These are phyloP conservation scores for Blastocladiella emersonii DNA, from an alignment of 371 early-diverging fungal species.

Conservation along the genomic window DNA sequence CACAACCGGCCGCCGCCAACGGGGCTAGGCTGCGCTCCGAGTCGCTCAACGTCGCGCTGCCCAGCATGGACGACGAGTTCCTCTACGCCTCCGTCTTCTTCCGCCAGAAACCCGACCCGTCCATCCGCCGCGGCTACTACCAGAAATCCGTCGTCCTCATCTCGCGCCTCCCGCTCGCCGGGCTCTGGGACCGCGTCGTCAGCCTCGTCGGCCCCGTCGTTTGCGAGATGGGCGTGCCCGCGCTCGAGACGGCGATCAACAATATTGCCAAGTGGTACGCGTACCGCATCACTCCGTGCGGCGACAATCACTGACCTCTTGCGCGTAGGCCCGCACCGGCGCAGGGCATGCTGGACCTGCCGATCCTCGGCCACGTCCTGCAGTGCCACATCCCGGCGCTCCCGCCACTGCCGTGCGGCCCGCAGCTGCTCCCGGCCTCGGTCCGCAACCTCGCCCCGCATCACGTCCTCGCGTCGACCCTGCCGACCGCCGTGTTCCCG, in stretches of 20 bases:
- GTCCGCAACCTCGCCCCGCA: background rate
- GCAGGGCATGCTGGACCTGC: conserved; percentile 44
- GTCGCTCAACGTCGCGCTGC: background rate
- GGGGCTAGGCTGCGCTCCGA: background rate
- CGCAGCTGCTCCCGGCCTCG: conserved; percentile 62
- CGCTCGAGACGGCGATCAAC: conserved; percentile 58
- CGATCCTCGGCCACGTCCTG: conserved; percentile 50
- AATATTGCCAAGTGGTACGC: conserved; percentile 63
- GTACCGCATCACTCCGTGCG: background rate
- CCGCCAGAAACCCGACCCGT: conserved; percentile 72
- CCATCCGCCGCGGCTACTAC: conserved; percentile 78
- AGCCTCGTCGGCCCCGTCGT: conserved; percentile 51
- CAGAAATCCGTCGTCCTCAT: conserved; percentile 78
- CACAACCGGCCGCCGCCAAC: background rate
- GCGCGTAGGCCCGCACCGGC: conserved; percentile 27
- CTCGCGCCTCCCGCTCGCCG: conserved; percentile 76
- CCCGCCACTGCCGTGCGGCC: conserved; percentile 56
- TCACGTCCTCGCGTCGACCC: conserved; percentile 15
- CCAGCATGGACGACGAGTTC: conserved; percentile 42
- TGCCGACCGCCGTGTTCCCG: conserved; percentile 48
- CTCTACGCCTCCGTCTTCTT: conserved; percentile 89
- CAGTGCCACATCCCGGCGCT: conserved; percentile 39
- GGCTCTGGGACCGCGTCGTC: conserved; percentile 64
- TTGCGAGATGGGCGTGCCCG: conserved; percentile 4
- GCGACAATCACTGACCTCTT: background rate